These are phyloP conservation scores for Cyberlindnera maclurae DNA, from an alignment of 805 yeast species.

Conservation along the genomic window DNA sequence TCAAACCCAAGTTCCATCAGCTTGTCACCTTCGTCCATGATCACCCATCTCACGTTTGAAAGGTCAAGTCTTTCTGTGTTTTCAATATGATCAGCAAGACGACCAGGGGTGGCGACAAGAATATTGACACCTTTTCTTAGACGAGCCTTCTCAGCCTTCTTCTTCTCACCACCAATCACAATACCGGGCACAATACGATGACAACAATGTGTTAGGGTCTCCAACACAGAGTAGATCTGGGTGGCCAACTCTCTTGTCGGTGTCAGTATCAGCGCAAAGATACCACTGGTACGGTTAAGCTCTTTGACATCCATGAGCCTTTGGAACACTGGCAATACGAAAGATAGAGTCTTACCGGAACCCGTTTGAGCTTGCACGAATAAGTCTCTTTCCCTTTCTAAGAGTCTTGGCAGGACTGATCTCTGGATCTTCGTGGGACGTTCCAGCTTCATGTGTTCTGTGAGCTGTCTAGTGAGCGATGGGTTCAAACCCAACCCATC, in stretches of 20 bases:
- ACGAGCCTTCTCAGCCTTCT: conserved; percentile 93
- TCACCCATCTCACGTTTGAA: conserved; percentile 74
- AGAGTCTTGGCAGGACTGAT: conserved; percentile 60
- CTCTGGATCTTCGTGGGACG: conserved; percentile 87
- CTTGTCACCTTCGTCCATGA: conserved; percentile 94
- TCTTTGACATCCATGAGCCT: conserved; percentile 52
- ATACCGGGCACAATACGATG: conserved; percentile 92
- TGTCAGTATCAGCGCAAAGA: conserved; percentile 81
- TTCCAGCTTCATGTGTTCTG: conserved; percentile 44
- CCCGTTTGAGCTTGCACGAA: conserved; percentile 97
- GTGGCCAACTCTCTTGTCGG: conserved; percentile 95
- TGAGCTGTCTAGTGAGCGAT: conserved; percentile 45
- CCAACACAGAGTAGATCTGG: conserved; percentile 80
- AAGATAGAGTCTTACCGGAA: conserved; percentile 93
- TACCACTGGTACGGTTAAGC: conserved; percentile 60
- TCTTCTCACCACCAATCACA: conserved; percentile 97
- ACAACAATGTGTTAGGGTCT: conserved; percentile 63
- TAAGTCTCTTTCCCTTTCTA: conserved; percentile 47
- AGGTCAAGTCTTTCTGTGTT: conserved; percentile 74
- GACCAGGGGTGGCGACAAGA: conserved; percentile 96
- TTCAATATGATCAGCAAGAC: conserved; percentile 89
- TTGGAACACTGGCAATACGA: conserved; percentile 74
- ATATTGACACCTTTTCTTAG: conserved; percentile 92
- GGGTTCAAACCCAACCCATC: conserved; percentile 62
- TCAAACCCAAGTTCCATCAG: conserved; percentile 95